These are phyloP conservation scores for Paraphoma chrysanthemicola DNA, from an alignment of 2,329 filamentous ascomycete genomes.

Conservation along the genomic window DNA sequence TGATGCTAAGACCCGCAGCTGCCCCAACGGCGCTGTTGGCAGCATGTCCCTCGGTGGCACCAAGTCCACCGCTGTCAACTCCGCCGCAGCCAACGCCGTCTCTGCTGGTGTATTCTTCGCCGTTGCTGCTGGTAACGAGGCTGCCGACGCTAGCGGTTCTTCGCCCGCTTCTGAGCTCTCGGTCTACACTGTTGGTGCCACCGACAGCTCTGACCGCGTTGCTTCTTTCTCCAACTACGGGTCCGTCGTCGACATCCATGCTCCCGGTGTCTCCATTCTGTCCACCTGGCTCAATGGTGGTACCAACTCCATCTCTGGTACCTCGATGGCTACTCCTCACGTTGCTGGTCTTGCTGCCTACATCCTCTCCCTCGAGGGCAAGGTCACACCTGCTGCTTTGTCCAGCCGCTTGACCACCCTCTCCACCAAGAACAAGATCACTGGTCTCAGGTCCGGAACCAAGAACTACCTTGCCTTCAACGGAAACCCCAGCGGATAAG, in stretches of 20 bases:
- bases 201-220: constrained; percentile 43
- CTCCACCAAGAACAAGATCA: constrained; percentile 50
- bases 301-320: constrained; percentile 63
- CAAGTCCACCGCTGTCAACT: constrained; percentile 47
- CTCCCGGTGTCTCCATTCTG: constrained; percentile 50
- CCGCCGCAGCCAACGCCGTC: constrained; percentile 46
- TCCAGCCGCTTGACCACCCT: constrained; percentile 55
- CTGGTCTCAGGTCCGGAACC: constrained; percentile 55
- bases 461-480: constrained; percentile 65
- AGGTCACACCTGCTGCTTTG: constrained; percentile 56
- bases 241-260: constrained; percentile 47
- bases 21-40: constrained; percentile 46
- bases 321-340: constrained; percentile 73
- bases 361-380: constrained; percentile 62
- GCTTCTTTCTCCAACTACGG: constrained; percentile 52
- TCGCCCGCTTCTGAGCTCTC: constrained; percentile 49
- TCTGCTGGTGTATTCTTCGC: constrained; percentile 48
- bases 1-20: constrained; percentile 43
- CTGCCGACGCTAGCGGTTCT: constrained; percentile 36
- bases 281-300: constrained; percentile 57
- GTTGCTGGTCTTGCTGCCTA: constrained; percentile 75
- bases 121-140: constrained; percentile 51
- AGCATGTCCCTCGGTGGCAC: constrained; percentile 51
- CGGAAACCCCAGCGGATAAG: constrained; percentile 46
- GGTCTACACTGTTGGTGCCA: constrained; percentile 51